These are phyloP conservation scores for Capsicum chinense DNA, from an alignment of 257 asterid genomes.

Conservation along the genomic window DNA sequence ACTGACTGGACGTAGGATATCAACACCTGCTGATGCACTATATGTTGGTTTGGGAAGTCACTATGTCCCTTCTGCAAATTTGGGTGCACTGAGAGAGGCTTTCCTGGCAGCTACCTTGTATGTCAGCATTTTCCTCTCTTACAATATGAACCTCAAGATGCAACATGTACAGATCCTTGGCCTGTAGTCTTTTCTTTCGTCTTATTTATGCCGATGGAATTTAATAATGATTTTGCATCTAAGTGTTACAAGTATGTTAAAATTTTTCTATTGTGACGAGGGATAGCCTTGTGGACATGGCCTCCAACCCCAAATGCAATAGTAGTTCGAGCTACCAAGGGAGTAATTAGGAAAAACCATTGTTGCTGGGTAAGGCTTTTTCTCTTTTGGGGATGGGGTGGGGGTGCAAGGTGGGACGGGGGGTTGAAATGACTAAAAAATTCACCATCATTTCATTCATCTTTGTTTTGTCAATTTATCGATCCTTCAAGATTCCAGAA, in stretches of 20 bases:
- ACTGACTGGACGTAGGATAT: constrained; percentile 85
- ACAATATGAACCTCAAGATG: constrained; percentile 9
- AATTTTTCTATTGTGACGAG: background rate
- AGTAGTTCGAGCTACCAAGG: background rate
- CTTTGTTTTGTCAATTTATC: background rate
- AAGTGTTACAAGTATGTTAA: background rate
- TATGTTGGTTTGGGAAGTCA: constrained; percentile 92
- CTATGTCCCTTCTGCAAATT: constrained; percentile 82
- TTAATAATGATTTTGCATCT: constrained; percentile 15
- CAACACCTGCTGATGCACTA: constrained; percentile 96
- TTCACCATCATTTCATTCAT: background rate
- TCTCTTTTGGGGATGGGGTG: background rate
- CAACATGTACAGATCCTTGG: constrained; percentile 10
- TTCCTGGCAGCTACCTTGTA: constrained; percentile 74
- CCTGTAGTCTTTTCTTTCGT: background rate
- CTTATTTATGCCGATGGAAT: background rate
- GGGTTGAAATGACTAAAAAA: background rate
- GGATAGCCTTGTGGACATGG: background rate
- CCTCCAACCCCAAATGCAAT: background rate
- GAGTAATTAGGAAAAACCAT: constrained; percentile 7
- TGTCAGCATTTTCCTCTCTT: constrained; percentile 33
- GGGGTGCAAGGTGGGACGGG: background rate
- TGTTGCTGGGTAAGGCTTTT: background rate
- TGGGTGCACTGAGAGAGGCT: constrained; percentile 65
- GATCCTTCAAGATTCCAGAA: constrained; percentile 15